These are phyloP conservation scores for Osmozyma mogii DNA, from an alignment of 805 yeast species.

Conservation along the genomic window DNA sequence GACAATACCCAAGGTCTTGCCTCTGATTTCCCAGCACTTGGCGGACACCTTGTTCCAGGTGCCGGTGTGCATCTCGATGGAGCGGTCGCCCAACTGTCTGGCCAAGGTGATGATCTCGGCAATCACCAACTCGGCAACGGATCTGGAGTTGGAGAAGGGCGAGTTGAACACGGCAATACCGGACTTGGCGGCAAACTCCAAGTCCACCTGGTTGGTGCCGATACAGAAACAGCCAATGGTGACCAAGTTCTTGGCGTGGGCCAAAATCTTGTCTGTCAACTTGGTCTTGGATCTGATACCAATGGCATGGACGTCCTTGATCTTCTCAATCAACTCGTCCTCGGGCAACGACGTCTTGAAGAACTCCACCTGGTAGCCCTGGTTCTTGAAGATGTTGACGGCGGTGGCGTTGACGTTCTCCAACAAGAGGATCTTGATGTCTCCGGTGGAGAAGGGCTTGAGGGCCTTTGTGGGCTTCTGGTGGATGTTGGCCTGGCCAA, in stretches of 20 bases:
- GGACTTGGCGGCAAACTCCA: conserved; percentile 80
- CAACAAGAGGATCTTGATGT: conserved; percentile 79
- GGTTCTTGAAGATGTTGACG: conserved; percentile 69
- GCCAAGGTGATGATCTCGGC: conserved; percentile 92
- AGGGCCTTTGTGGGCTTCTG: conserved; percentile 57
- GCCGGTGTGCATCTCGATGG: conserved; percentile 91
- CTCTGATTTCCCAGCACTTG: conserved; percentile 98
- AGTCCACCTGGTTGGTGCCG: conserved; percentile 96
- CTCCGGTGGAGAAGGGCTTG: conserved; percentile 94
- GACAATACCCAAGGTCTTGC: conserved; percentile 92
- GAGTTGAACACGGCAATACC: conserved; percentile 98
- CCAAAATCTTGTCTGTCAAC: conserved; percentile 68
- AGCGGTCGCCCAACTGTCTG: conserved; percentile 95
- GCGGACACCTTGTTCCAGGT: conserved; percentile 95
- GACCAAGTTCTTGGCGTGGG: conserved; percentile 82
- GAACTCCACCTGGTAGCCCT: conserved; percentile 97
- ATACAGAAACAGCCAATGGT: conserved; percentile 98
- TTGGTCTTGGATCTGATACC: conserved; percentile 98
- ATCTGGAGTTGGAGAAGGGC: conserved; percentile 96
- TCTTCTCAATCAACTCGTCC: conserved; percentile 90
- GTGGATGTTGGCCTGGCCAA: conserved; percentile 43
- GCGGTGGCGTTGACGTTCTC: conserved; percentile 96
- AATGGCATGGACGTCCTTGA: conserved; percentile 88
- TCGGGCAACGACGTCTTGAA: conserved; percentile 84
- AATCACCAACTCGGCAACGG: conserved; percentile 95